A percentile compares a stretch with the other conserved stretches of the same genome.
phyloP scores from a whole-genome alignment of 257 asterid species.

The Phtheirospermum japonicum region DNA sequence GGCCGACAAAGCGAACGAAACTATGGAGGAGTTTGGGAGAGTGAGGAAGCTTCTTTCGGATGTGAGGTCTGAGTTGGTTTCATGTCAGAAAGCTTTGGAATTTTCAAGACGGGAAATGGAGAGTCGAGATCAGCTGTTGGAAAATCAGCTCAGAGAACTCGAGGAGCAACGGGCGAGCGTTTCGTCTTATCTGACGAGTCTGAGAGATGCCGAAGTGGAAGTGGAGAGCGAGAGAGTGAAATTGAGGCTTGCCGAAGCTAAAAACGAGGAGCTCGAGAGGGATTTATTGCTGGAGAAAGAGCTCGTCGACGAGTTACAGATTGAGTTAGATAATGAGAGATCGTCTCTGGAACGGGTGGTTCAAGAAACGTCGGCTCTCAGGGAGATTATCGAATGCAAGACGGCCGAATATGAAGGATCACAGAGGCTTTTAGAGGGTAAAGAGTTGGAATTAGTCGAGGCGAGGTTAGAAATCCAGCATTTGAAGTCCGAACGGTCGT shows the following conservation, averaged over 20 bases:
- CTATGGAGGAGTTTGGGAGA: constrained; percentile 59
- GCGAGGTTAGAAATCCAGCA: constrained; percentile 69
- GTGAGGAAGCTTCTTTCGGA: constrained; percentile 68
- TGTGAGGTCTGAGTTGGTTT: constrained; percentile 67
- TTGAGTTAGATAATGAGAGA: constrained; percentile 49
- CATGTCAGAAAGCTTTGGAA: constrained; percentile 62
- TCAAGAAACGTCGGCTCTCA: constrained; percentile 44
- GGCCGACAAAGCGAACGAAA: constrained; percentile 48
- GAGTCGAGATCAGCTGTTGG: constrained; percentile 59
- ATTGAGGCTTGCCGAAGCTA: constrained; percentile 61
- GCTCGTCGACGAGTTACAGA: constrained; percentile 49
- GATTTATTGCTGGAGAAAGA: constrained; percentile 65
- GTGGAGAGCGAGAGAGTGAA: constrained; percentile 65
- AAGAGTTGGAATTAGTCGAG: constrained; percentile 77
- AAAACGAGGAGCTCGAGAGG: constrained; percentile 58
- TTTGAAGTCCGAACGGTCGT: constrained; percentile 54
- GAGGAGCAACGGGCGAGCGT: constrained; percentile 55
- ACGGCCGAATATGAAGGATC: constrained; percentile 48
- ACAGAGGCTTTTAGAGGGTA: constrained; percentile 48
- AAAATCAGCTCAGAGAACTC: constrained; percentile 54
- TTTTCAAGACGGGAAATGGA: constrained; percentile 53
- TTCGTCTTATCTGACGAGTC: constrained; percentile 48
- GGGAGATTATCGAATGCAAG: constrained; percentile 50
- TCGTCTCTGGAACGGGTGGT: constrained; percentile 47
- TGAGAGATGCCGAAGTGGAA: constrained; percentile 68